Percentiles rank a stretch among this genome's conserved stretches.
phyloP scores from a whole-genome alignment of 306 rosid genomes.

The Alnus glutinosa region DNA sequence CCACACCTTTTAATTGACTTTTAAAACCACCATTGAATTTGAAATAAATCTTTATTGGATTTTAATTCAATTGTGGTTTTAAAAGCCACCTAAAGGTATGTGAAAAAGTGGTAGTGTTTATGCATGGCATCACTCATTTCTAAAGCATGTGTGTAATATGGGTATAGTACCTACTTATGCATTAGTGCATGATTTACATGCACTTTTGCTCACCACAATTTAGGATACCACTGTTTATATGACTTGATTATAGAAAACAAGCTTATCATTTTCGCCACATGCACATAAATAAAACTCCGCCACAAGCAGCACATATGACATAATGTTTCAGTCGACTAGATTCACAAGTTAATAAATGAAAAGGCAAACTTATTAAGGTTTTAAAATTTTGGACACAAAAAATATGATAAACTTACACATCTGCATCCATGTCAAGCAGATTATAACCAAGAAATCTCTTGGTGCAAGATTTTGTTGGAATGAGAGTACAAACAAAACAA shows the following conservation, averaged over 20 bases:
- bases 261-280: not conserved
- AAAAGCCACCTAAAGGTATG: no score
- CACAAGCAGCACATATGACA: not conserved
- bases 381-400: not conserved
- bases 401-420: not conserved
- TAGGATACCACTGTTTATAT: not conserved
- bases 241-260: not conserved
- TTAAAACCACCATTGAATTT: no score
- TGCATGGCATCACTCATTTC: not conserved
- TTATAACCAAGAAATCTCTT: not conserved
- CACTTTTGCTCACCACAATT: not conserved
- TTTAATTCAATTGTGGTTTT: no score
- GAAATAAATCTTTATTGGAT: no score
- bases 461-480: not conserved
- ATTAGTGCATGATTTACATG: not conserved
- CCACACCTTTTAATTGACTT: no score
- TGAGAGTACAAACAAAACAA: not conserved
- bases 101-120: no score
- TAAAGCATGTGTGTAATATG: not conserved
- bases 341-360: not conserved
- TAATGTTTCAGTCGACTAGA: not conserved
- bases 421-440: no score
- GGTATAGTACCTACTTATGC: not conserved
- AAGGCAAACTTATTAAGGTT: no score
- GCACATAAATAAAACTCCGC: not conserved